Base-by-base conservation (phyloP, 1,139 yeast genomes). In the Candida neerlandica region DNA sequence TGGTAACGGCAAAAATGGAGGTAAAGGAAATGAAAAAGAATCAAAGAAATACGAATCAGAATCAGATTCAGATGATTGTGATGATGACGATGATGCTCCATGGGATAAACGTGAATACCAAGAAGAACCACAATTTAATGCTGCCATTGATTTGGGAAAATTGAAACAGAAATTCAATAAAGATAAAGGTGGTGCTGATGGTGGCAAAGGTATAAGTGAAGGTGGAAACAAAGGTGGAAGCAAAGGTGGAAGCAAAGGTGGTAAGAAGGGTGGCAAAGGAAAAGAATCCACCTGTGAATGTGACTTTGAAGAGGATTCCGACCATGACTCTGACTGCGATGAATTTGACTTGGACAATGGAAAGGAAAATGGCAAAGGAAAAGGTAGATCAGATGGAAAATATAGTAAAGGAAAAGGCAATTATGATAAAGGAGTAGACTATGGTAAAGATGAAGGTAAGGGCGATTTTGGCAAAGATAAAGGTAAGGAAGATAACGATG, bases 141-240 rank as follows among this genome's bases (percentile, higher is more conserved):
- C 38, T 42, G 44, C 44, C 11, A 42, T 42, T 42, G 53, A 34
- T 34, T 39, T 50, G 27, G 38, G 38, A 12, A 47, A 47, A 38
- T 44, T 45, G 43, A 47, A 47, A 32, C 27, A 44, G 5, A 43
- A 34, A 26, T 41, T 46, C 37, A 45, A 34, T 16, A 40, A 45
- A 33, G 44, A 34, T 16, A 40, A 45, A 33, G 44, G 38, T 6
- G 41, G 37, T 4, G n/a, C n/a, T 32, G 45, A 41, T 29, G 47
- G 48, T 15, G 35, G 21, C 15, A 45, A 43, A 48, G 46, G 41
- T 14, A 46, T 46, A 15, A 33, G 39, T 30, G 44, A 44, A 42
- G 46, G 46, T 41, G 45, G 45, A 21, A 14, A 38, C 14, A 44
- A 47, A 41, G 45, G 34, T 9, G 27, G 26, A 9, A 35, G 19